Base-by-base conservation (phyloP, 495 filamentous ascomycete genomes). In the Melanomma pulvis-pyrius region DNA sequence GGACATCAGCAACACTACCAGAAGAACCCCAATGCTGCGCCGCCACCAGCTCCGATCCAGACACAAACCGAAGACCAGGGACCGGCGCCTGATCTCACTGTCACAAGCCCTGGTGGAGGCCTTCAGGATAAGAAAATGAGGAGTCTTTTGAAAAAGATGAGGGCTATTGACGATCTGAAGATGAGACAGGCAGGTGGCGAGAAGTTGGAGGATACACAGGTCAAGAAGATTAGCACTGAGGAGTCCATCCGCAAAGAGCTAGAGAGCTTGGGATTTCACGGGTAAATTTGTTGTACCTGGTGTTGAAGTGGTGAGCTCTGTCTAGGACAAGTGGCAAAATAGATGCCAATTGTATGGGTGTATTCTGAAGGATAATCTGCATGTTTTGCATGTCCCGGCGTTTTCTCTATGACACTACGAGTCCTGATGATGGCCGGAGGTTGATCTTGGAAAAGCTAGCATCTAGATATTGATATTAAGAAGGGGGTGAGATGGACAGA, bases 221-320 rank as follows among this genome's bases (percentile, higher is more conserved):
- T 98, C 82, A 96, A 94, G 85, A 98, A 98, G 84, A 98, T 98
- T 67, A 83, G 85, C 22, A 98, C 93, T 4, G 96, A 97, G 80
- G 81, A 86, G 32, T 74, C 81, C 8, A 92, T 98, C 32, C 82
- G 91, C 59, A 90, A 87, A 77, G 94, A 98, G 77, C 77, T 98
- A 53, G 84, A 88, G 32, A 78, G 72, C n/a, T 71, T 90, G 59
- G 88, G 86, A 24, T 68, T 56, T 34, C 26, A 51, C 0, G 64
- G 46, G 15, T 67, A 62, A 24, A 13, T 25, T 12, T 8, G 17
- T 54, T 54, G 26, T 24, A 9, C 2, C 48, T 51, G 26, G 13
- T 44, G 17, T 44, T 44, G 8, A 44, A 15, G 8, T n/a, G n/a
- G 5, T 15, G 17, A 44, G 39, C 39, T 12, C 39, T 44, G 4